Percentiles rank a stretch among this genome's conserved stretches.
These are phyloP conservation scores for Osmanthus fragrans DNA, from an alignment of 257 asterid species.

Conservation along the genomic window DNA sequence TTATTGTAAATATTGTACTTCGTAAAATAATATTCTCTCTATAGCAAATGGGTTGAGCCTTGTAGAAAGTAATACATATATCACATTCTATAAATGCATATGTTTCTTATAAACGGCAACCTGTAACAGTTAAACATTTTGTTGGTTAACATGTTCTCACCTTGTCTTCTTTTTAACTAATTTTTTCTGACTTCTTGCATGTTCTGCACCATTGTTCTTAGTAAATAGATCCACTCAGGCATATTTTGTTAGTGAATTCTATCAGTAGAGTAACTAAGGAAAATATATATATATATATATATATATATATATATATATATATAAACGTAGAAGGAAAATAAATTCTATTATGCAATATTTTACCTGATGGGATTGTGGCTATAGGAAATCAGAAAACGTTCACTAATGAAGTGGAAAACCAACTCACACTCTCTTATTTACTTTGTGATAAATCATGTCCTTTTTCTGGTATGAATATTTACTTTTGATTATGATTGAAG, in stretches of 20 bases:
- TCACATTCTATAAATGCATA: neutral
- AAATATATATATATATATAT: neutral
- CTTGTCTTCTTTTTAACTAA: conserved; percentile 4
- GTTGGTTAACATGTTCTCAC: neutral
- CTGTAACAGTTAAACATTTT: conserved; percentile 5
- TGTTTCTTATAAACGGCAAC: neutral
- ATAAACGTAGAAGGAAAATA: neutral
- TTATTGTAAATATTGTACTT: neutral
- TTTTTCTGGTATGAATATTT: conserved; percentile 3
- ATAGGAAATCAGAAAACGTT: neutral
- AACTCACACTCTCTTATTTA: conserved; percentile 1
- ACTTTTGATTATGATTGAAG: neutral
- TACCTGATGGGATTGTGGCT: neutral
- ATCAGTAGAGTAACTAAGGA: neutral
- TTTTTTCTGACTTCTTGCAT: conserved; percentile 2
- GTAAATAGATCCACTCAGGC: neutral
- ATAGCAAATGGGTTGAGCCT: conserved; percentile 10
- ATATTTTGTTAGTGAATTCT: neutral
- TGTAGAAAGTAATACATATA: neutral
- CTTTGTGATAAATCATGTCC: neutral
- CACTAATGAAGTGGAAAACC: neutral
- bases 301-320: too few species aligned
- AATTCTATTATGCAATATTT: conserved; percentile 8
- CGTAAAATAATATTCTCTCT: conserved; percentile 4
- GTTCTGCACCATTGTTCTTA: neutral